phyloP scores from a whole-genome alignment of 768 basidiomycete genomes.

The Lanmaoa pseudosensibilis region DNA sequence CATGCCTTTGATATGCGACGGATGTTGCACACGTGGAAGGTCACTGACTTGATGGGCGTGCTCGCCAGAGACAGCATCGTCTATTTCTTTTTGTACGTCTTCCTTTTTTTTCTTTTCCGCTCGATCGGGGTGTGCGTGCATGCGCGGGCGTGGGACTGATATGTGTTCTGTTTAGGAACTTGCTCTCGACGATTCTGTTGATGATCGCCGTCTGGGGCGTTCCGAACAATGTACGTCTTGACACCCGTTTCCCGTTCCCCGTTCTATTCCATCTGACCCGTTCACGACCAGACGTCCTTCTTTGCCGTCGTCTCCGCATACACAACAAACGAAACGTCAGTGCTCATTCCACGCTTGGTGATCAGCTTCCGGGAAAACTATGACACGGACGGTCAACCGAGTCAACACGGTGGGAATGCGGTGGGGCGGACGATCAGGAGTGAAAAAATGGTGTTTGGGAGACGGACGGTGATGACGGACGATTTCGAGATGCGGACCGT shows the following conservation, averaged over 20 bases:
- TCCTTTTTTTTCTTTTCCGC: background rate
- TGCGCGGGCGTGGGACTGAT: background rate
- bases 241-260: background rate
- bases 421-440: background rate
- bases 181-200: constrained; percentile 16
- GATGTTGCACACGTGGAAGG: constrained; percentile 8
- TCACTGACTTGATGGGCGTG: constrained; percentile 15
- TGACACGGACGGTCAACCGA: background rate
- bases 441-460: constrained; percentile 9
- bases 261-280: background rate
- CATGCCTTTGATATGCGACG: constrained; percentile 8
- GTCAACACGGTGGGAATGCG: background rate
- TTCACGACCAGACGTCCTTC: background rate
- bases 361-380: constrained; percentile 23
- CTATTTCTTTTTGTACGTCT: constrained; percentile 20
- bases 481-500: constrained; percentile 3
- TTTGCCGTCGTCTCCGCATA: constrained; percentile 18
- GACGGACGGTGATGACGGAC: constrained; percentile 1
- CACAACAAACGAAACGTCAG: constrained; percentile 16
- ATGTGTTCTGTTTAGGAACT: constrained; percentile 1
- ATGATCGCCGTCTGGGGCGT: constrained; percentile 18
- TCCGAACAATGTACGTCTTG: constrained; percentile 9
- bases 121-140: background rate
- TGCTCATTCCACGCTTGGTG: constrained; percentile 21
- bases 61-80: constrained; percentile 20